A percentile compares a stretch with the other conserved stretches of the same genome.
phyloP scores from a whole-genome alignment of 306 rosid genomes.

The Glycyrrhiza uralensis region DNA sequence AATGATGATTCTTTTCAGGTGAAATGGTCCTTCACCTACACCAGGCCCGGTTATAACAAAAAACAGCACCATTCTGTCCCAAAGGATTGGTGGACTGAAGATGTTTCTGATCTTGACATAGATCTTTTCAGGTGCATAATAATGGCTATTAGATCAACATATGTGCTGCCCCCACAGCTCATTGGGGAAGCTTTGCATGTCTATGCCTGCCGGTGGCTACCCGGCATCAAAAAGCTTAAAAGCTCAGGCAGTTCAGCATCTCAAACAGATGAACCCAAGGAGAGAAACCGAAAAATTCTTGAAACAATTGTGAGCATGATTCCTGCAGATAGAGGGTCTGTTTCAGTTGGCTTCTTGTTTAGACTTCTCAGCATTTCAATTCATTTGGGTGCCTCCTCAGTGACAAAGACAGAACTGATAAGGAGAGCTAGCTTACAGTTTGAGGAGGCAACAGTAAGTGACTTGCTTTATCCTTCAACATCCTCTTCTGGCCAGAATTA shows the following conservation, averaged over 20 bases:
- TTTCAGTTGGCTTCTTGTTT: slow-evolving; percentile 76
- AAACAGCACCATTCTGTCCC: slow-evolving; percentile 80
- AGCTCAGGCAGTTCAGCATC: slow-evolving; percentile 45
- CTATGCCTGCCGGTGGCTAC: slow-evolving; percentile 79
- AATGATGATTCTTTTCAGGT: slow-evolving; percentile 54
- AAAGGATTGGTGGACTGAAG: slow-evolving; percentile 99
- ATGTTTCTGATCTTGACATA: slow-evolving; percentile 82
- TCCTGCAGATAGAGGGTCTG: slow-evolving; percentile 81
- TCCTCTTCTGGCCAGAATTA: slow-evolving; percentile 50
- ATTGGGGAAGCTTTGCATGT: slow-evolving; percentile 97
- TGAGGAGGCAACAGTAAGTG: slow-evolving; percentile 87
- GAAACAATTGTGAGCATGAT: slow-evolving; percentile 78
- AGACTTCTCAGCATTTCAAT: slow-evolving; percentile 63
- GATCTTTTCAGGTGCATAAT: slow-evolving; percentile 81
- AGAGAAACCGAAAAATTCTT: slow-evolving; percentile 53
- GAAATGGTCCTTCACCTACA: slow-evolving; percentile 91
- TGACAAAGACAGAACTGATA: slow-evolving; percentile 67
- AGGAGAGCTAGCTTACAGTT: slow-evolving; percentile 73
- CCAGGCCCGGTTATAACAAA: slow-evolving; percentile 79
- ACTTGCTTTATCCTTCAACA: slow-evolving; percentile 63
- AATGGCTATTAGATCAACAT: slow-evolving; percentile 67
- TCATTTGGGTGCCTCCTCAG: slow-evolving; percentile 59
- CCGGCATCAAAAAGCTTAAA: slow-evolving; percentile 52
- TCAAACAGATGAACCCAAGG: slow-evolving; percentile 50
- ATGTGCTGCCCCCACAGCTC: slow-evolving; percentile 78